Base-by-base conservation (phyloP, 2,329 filamentous ascomycete species). In the Cladosporium austrohemisphaericum region DNA sequence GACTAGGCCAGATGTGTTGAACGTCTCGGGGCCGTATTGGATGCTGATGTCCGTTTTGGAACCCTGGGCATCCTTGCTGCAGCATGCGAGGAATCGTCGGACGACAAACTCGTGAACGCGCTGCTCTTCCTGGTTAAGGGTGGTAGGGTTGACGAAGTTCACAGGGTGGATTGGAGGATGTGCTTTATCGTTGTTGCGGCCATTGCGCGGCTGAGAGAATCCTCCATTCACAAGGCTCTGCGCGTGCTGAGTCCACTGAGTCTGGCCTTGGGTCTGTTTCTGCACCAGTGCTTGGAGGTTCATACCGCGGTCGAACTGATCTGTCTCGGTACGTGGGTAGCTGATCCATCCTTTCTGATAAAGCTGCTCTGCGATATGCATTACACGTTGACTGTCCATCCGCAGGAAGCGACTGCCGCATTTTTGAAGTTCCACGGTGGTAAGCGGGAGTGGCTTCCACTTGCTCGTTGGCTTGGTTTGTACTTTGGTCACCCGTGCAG, bases 141-240 rank as follows among this genome's bases (percentile, higher is more conserved):
- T 74, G 8, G 57, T 66, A 0, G 84, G 78, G 1, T 79, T 78
- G 5, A 85, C 88, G 63, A 88, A 94, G n/a, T 86, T 86, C 52
- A 98, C 86, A 0, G 93, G 93, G 60, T 98, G 93, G 52, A 98
- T 98, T 0, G 93, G 93, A 20, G 93, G 93, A 70, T 98, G 93
- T 0, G 93, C 93, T 68, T 95, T 93, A 68, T 98, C 93, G 67
- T 98, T 95, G 65, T 97, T 83, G 46, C 83, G 80, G 3, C 93
- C 93, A 57, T 85, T 79, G 33, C 92, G 83, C 14, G 93, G 93
- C 57, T 86, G 84, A 38, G 81, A 80, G 65, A 95, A 97, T 7
- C 76, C 84, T 3, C 89, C 89, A 54, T 85, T 76, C 23, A 87
- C 72, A 8, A 97, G 76, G 14, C 71, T 76, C 65, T 86, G 85